Conservation (phyloP, 78 protist genomes). For the Monosiga brevicollis region DNA sequence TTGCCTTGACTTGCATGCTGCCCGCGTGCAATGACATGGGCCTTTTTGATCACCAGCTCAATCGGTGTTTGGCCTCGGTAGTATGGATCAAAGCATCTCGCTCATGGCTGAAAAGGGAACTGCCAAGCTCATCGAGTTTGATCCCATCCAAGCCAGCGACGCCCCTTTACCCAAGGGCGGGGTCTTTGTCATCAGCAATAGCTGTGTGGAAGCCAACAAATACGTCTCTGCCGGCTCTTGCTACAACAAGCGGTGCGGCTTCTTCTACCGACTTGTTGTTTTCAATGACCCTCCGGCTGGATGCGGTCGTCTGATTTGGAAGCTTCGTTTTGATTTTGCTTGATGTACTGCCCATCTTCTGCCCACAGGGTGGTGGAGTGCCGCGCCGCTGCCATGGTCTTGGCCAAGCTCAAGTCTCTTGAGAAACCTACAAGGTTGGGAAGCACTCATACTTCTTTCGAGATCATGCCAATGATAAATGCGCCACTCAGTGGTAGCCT, state of each 20-base stretch:
- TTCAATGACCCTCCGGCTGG: background rate
- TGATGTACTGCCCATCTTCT: background rate
- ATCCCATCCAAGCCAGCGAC: background rate
- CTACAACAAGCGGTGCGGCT: background rate
- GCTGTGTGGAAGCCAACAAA: background rate
- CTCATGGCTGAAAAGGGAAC: background rate
- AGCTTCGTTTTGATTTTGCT: background rate
- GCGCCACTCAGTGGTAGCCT: too few relatives aligned
- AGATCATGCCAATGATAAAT: too few relatives aligned
- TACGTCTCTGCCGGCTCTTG: background rate
- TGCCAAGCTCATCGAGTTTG: background rate
- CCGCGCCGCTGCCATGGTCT: background rate
- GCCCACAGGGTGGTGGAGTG: conserved; percentile 15
- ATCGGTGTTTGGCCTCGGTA: background rate
- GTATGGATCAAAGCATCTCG: conserved; percentile 24
- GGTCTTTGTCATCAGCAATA: background rate
- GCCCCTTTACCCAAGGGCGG: background rate
- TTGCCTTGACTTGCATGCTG: background rate
- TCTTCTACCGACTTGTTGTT: background rate
- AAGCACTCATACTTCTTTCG: too few relatives aligned
- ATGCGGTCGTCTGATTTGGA: background rate
- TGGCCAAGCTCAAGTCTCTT: background rate
- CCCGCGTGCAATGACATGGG: background rate
- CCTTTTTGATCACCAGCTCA: background rate
- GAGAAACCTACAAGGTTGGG: too few relatives aligned